These are phyloP conservation scores for Penicillium arizonense DNA, from an alignment of 495 filamentous ascomycete genomes.

Conservation along the genomic window DNA sequence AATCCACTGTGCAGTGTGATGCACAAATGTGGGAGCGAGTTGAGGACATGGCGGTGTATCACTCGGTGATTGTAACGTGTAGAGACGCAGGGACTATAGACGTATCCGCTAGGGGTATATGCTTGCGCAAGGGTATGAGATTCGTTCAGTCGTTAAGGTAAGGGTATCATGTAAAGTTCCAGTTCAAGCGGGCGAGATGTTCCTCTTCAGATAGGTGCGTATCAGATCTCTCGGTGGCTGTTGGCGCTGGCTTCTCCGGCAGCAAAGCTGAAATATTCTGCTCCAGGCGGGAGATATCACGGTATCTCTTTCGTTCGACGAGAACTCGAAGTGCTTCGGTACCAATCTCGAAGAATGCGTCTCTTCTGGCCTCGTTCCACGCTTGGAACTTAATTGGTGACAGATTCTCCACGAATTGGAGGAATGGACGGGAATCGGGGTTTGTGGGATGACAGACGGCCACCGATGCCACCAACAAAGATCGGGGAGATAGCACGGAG, in stretches of 20 bases:
- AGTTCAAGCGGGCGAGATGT: conserved; percentile 27
- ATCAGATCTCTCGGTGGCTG: conserved; percentile 6
- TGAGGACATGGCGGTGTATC: no score
- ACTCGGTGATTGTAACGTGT: no score
- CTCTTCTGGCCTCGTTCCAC: conserved; percentile 20
- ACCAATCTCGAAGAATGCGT: conserved; percentile 26
- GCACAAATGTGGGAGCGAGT: no score
- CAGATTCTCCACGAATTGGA: conserved; percentile 22
- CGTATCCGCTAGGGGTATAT: no score
- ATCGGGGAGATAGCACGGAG: conserved; percentile 24
- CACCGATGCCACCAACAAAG: conserved; percentile 22
- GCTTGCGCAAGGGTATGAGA: no score
- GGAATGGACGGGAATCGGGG: conserved; percentile 31
- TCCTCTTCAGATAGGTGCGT: conserved; percentile 19
- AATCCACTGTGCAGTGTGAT: no score
- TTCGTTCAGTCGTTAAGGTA: no score
- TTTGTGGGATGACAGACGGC: conserved; percentile 35
- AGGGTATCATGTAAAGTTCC: conserved; percentile 27
- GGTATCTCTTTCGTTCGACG: conserved; percentile 28
- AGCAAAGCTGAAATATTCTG: conserved; percentile 31
- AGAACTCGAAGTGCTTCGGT: conserved; percentile 38
- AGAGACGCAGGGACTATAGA: no score
- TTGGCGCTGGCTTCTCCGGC: conserved; percentile 16
- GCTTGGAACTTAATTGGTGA: conserved; percentile 13
- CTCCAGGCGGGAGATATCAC: conserved; percentile 30